These are phyloP conservation scores for Penicillium sclerotigenum DNA, from an alignment of 2,329 filamentous ascomycete species.

Conservation along the genomic window DNA sequence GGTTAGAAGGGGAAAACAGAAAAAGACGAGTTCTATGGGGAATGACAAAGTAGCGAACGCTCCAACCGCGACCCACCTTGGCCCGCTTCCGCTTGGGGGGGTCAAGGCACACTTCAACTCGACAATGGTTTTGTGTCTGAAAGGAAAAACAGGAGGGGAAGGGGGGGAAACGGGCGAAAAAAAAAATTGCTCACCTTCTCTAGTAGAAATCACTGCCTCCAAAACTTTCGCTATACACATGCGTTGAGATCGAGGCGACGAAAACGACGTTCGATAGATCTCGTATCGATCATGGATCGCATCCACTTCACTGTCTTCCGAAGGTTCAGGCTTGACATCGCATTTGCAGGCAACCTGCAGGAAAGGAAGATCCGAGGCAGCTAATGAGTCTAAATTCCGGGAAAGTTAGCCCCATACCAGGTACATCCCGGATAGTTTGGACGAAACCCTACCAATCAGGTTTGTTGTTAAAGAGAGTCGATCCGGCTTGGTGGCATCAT, in stretches of 20 bases:
- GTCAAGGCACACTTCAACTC: slow-evolving; percentile 17
- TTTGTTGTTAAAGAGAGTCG: slow-evolving; percentile 72
- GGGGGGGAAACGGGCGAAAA: too few relatives aligned
- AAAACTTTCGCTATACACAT: slow-evolving; percentile 74
- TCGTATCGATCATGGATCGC: slow-evolving; percentile 67
- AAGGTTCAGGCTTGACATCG: slow-evolving; percentile 61
- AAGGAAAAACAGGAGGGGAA: neutral
- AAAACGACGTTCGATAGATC: slow-evolving; percentile 69
- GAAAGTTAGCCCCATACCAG: neutral
- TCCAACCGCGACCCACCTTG: slow-evolving; percentile 30
- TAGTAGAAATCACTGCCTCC: slow-evolving; percentile 64
- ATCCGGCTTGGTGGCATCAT: slow-evolving; percentile 77
- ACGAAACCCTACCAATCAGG: slow-evolving; percentile 66
- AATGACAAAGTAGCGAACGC: slow-evolving; percentile 28
- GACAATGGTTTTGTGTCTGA: slow-evolving; percentile 1
- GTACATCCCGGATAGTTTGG: neutral
- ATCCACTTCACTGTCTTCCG: slow-evolving; percentile 66
- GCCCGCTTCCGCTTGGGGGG: slow-evolving; percentile 16
- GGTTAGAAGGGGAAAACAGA: slow-evolving; percentile 7
- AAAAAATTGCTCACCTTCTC: slow-evolving; percentile 60
- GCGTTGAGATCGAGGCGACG: slow-evolving; percentile 68
- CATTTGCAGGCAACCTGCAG: slow-evolving; percentile 87
- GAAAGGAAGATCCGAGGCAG: slow-evolving; percentile 69
- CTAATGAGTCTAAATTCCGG: slow-evolving; percentile 61
- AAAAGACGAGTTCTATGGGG: slow-evolving; percentile 13